A percentile compares a stretch with the other conserved stretches of the same genome.
phyloP scores from a whole-genome alignment of 306 rosid species.

The Glycine latifolia region DNA sequence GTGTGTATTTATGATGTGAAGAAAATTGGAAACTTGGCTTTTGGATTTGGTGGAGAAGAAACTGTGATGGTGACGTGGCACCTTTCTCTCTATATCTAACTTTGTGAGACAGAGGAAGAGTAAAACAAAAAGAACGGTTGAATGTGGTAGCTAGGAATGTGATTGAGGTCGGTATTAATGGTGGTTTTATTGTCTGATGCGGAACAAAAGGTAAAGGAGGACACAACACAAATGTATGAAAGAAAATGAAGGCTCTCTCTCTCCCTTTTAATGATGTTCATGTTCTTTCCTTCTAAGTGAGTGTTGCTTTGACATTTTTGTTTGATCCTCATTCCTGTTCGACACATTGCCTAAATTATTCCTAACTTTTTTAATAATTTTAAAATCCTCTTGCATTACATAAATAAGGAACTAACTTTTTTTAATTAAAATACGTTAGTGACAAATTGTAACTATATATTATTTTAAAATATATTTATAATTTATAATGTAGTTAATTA shows the following conservation, averaged over 20 bases:
- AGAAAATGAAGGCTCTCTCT: background rate
- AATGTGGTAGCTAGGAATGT: constrained; percentile 1
- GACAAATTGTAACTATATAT: too few species aligned
- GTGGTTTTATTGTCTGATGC: background rate
- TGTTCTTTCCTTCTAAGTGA: constrained; percentile 19
- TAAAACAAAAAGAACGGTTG: background rate
- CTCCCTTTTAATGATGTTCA: background rate
- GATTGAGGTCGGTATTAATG: constrained; percentile 16
- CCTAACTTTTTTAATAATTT: background rate
- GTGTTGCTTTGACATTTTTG: constrained; percentile 36
- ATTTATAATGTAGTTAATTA: too few species aligned
- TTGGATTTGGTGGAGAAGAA: constrained; percentile 37
- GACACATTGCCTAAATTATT: background rate
- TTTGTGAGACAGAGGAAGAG: constrained; percentile 19
- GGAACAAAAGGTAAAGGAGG: background rate
- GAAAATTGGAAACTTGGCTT: constrained; percentile 34
- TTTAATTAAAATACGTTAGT: too few species aligned
- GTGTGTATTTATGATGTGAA: background rate
- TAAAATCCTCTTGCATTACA: too few species aligned
- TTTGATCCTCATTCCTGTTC: background rate
- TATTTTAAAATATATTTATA: too few species aligned
- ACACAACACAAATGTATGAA: background rate
- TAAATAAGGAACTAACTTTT: too few species aligned
- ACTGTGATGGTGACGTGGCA: constrained; percentile 52
- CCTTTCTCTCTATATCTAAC: background rate